phyloP scores from a whole-genome alignment of 2,329 filamentous ascomycete species.

The Juglanconis juglandina region DNA sequence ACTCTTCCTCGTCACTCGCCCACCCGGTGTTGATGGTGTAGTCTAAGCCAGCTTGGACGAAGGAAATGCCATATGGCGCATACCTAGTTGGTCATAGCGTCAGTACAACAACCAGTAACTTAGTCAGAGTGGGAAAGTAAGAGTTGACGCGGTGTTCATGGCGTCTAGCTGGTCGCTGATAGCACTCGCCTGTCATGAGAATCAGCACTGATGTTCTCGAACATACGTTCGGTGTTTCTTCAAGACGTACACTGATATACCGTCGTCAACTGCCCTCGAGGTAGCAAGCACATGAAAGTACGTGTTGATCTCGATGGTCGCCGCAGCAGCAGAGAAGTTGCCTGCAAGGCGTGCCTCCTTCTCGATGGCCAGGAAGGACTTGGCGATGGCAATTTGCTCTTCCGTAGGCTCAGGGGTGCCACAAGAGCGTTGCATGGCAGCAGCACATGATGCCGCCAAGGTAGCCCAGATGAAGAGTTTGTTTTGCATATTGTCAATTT shows the following conservation, averaged over 20 bases:
- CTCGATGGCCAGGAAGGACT: slow-evolving; percentile 23
- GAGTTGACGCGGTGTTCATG: slow-evolving; percentile 36
- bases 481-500: slow-evolving; percentile 5
- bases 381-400: slow-evolving; percentile 23
- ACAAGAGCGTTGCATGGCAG: slow-evolving; percentile 18
- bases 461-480: slow-evolving; percentile 1
- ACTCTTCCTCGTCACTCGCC: slow-evolving; percentile 37
- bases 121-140: too few species aligned
- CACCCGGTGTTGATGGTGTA: slow-evolving; percentile 41
- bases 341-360: slow-evolving; percentile 19
- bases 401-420: slow-evolving; percentile 25
- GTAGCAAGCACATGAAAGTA: slow-evolving; percentile 33
- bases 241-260: slow-evolving; percentile 32
- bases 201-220: not conserved
- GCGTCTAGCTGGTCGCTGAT: slow-evolving; percentile 40
- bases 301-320: slow-evolving; percentile 27
- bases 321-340: slow-evolving; percentile 20
- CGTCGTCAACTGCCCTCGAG: slow-evolving; percentile 28
- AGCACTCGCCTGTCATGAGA: slow-evolving; percentile 28
- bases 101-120: not conserved
- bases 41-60: slow-evolving; percentile 38
- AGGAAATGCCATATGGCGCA: slow-evolving; percentile 39
- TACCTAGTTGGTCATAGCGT: slow-evolving; percentile 24
- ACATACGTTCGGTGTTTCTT: not conserved
- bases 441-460: slow-evolving; percentile 2